Conservation (phyloP, 2,329 filamentous ascomycete genomes). For the Purpureocillium takamizusanense region DNA sequence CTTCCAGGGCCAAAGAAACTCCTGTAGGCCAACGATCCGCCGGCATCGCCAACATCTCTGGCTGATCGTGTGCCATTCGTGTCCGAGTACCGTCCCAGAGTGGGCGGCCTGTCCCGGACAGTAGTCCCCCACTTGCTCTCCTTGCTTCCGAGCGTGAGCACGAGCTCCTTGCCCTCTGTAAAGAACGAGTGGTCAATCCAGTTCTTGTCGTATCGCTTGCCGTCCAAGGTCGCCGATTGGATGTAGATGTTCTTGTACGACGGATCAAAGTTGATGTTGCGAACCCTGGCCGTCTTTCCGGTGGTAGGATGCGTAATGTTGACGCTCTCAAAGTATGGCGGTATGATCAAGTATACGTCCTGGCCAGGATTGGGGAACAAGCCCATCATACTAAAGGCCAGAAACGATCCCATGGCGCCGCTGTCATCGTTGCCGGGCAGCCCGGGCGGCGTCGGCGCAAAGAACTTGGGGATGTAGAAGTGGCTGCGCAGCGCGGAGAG, state of each 20-base stretch:
- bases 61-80: conserved; percentile 12
- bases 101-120: conserved; percentile 53
- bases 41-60: too few species aligned
- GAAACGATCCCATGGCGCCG: conserved; percentile 61
- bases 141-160: conserved; percentile 48
- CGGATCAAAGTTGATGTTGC: conserved; percentile 53
- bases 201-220: conserved; percentile 49
- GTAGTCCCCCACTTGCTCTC: conserved; percentile 59
- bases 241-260: conserved; percentile 51
- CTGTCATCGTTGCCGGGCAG: conserved; percentile 64
- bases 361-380: conserved; percentile 62
- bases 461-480: conserved; percentile 56
- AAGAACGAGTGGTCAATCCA: conserved; percentile 65
- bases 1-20: too few species aligned
- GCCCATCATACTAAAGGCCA: conserved; percentile 60
- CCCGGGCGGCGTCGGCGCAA: conserved; percentile 48
- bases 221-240: conserved; percentile 55
- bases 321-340: conserved; percentile 56
- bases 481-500: conserved; percentile 46
- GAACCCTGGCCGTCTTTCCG: conserved; percentile 49
- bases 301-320: conserved; percentile 49
- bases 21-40: too few species aligned
- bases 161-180: conserved; percentile 52
- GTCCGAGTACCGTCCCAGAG: conserved; percentile 30
- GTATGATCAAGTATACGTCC: conserved; percentile 61